phyloP scores from a whole-genome alignment of 306 rosid genomes.

The Datisca glomerata region DNA sequence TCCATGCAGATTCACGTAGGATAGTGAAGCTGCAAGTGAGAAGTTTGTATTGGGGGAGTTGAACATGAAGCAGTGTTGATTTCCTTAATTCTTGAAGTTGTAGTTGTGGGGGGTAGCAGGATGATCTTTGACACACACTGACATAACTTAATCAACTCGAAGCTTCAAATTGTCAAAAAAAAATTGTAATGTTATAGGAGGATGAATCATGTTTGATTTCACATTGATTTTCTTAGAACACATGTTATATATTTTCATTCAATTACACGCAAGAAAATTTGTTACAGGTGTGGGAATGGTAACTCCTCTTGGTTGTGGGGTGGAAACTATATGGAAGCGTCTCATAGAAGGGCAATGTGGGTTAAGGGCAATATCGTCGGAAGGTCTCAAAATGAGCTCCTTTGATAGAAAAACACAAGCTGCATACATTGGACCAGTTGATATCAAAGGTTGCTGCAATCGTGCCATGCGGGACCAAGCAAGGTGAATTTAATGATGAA shows the following conservation, averaged over 20 bases:
- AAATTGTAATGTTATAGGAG: neutral
- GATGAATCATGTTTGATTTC: neutral
- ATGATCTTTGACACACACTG: no score
- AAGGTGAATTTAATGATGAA: constrained; percentile 54
- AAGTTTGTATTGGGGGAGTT: no score
- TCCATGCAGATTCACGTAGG: no score
- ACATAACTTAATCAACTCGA: no score
- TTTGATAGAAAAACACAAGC: constrained; percentile 57
- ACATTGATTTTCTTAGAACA: no score
- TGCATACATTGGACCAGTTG: constrained; percentile 54
- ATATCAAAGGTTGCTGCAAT: constrained; percentile 80
- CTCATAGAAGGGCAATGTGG: constrained; percentile 64
- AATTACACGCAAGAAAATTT: no score
- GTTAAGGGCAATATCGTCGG: constrained; percentile 41
- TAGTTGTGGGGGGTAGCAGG: no score
- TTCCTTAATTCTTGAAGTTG: no score
- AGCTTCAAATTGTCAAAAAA: no score
- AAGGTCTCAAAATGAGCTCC: constrained; percentile 55
- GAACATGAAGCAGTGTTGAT: no score
- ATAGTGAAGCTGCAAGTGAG: no score
- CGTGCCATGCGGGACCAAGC: constrained; percentile 60
- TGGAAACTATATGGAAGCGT: constrained; percentile 59
- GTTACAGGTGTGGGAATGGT: constrained; percentile 83
- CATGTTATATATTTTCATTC: no score
- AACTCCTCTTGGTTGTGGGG: constrained; percentile 93